Evolutionary conservation across 768 basidiomycete species (phyloP).

Genomic region (Saitozyma sp.): DNA sequence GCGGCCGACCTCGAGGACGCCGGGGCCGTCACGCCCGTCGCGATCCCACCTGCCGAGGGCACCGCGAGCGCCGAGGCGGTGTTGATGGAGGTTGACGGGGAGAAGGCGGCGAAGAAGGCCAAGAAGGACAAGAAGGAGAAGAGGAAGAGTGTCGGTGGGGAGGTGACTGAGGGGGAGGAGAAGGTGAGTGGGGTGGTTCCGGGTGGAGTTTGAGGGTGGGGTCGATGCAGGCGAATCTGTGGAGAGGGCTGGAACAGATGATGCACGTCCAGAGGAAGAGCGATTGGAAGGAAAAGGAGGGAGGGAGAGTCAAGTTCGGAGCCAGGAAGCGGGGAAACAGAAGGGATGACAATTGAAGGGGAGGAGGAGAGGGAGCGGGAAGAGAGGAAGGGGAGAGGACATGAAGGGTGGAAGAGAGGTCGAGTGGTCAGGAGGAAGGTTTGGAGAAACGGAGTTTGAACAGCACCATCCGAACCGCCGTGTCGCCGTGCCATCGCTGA

Average conservation of each 20-base stretch:
- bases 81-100: constrained; percentile 43
- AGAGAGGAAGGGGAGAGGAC: neutral
- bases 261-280: no score
- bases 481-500: neutral
- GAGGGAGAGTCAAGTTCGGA: no score
- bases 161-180: constrained; percentile 61
- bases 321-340: no score
- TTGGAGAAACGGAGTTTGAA: neutral
- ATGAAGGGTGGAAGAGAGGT: no score
- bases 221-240: no score
- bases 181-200: constrained; percentile 11
- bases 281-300: no score
- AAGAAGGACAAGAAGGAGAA: constrained; percentile 54
- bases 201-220: neutral
- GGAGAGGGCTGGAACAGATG: no score
- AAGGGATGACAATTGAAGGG: neutral
- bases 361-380: neutral
- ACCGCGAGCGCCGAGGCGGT: constrained; percentile 49
- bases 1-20: constrained; percentile 39
- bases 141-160: constrained; percentile 42
- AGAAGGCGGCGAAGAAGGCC: constrained; percentile 55
- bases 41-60: constrained; percentile 35
- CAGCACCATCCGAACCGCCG: no score
- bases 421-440: neutral
- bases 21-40: constrained; percentile 21